Evolutionary conservation across 2,329 filamentous ascomycete genomes (phyloP).

Genomic region (Beauveria sp.): DNA sequence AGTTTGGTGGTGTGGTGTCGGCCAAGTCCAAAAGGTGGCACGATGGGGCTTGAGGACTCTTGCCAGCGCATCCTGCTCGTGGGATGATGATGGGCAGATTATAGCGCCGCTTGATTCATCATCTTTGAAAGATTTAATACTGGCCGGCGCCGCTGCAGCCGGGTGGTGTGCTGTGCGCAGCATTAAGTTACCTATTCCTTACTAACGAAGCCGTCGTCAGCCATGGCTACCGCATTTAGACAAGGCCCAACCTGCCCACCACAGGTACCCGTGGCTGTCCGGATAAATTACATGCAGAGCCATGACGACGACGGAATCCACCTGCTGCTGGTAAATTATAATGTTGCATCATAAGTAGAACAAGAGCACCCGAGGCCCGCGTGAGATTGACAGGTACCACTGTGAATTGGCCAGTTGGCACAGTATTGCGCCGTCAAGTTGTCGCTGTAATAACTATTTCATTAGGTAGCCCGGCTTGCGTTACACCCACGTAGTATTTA

Average conservation of each 20-base stretch:
- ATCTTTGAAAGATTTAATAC: not conserved
- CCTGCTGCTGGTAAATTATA: not conserved
- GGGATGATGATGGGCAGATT: not conserved
- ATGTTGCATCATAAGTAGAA: not conserved
- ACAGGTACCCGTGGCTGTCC: not conserved
- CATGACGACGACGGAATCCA: not conserved
- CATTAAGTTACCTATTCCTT: not conserved
- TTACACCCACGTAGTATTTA: too few species aligned
- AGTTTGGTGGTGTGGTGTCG: not conserved
- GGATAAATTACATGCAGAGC: not conserved
- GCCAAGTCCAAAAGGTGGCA: not conserved
- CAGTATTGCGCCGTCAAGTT: not conserved
- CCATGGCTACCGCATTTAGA: not conserved
- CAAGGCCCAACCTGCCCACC: not conserved
- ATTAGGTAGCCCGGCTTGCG: not conserved
- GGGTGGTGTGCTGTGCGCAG: not conserved
- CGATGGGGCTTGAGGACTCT: not conserved
- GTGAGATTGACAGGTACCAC: not conserved
- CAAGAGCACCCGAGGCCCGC: not conserved
- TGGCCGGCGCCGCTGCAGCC: not conserved
- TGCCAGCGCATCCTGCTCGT: slow-evolving; percentile 1
- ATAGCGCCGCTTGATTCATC: not conserved
- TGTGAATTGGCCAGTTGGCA: not conserved
- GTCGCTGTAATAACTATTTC: not conserved
- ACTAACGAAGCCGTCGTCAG: too few species aligned